Evolutionary conservation across 2,329 filamentous ascomycete species (phyloP).

Genomic region (Ophiostoma sp.): DNA sequence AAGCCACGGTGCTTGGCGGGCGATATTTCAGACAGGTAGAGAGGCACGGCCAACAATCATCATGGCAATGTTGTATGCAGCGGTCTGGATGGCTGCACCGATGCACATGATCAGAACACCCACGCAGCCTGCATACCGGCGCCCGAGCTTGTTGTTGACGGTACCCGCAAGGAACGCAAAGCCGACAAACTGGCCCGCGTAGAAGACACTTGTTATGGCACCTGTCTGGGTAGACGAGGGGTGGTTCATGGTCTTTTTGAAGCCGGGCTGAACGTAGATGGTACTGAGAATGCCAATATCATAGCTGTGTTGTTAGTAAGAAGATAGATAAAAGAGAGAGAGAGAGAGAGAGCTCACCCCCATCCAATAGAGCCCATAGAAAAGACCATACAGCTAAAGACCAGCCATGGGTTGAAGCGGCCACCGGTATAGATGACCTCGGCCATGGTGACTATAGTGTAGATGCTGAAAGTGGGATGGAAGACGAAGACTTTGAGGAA

Average conservation of each 20-base stretch:
- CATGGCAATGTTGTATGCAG: conserved; percentile 24
- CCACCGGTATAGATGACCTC: conserved; percentile 6
- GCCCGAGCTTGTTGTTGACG: conserved; percentile 26
- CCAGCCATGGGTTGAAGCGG: conserved; percentile 23
- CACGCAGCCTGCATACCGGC: conserved; percentile 26
- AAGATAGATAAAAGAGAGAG: neutral
- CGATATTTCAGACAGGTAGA: conserved; percentile 27
- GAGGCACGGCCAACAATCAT: conserved; percentile 26
- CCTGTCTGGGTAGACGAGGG: conserved; percentile 24
- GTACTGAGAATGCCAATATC: conserved; percentile 27
- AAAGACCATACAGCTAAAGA: conserved; percentile 23
- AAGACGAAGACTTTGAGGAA: neutral
- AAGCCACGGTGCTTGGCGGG: conserved; percentile 25
- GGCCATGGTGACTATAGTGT: conserved; percentile 8
- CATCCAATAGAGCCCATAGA: conserved; percentile 25
- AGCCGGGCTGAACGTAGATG: conserved; percentile 27
- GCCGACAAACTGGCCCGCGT: conserved; percentile 27
- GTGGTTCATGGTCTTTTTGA: conserved; percentile 26
- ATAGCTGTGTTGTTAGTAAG: conserved; percentile 15
- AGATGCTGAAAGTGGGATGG: neutral
- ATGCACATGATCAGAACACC: conserved; percentile 25
- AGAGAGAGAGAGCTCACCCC: conserved; percentile 12
- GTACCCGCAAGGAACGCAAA: conserved; percentile 25
- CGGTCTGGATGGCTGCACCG: conserved; percentile 26
- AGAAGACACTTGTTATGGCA: conserved; percentile 28